Evolutionary conservation across 345 rosid species (phyloP), one percentile per base, ranked within the genome.

Genomic region (Gossypium turneri): DNA sequence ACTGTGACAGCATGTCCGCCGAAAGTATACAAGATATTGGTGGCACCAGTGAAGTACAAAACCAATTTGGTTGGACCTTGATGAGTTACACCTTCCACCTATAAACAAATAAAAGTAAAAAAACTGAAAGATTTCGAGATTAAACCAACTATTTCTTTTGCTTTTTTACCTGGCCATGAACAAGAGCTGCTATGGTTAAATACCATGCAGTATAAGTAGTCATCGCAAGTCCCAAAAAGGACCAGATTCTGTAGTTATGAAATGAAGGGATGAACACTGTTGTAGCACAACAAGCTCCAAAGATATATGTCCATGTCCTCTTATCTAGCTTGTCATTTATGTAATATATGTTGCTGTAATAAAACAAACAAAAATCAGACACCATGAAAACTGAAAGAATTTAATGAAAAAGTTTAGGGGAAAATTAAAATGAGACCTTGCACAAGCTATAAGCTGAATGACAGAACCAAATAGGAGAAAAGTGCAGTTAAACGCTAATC

Each of bases 171-270:
- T 84, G 92, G 82, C 97, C 97, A 29, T 89, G 89, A 72, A 77
- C 81, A 27, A 90, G 41, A 73, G 93, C 79, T 1, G 90, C 95
- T 1, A 85, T 76, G 73, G 97, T 86, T 73, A 92, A 2, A 82
- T 90, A 90, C 97, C 97, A 92, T n/a, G 97, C 97, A 10, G 97
- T 90, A 79, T 86, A 92, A 47, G 97, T 85, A 63, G 97, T 90
- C 97, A 92, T 92, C 38, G 85, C 91, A 66, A 92, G 92, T 12
- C 95, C 95, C 57, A 92, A 88, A 76, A 92, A 90, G 19, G 97
- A 87, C 97, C 97, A 92, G 62, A 92, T 80, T 79, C 94, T 82
- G 69, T 92, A 92, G 86, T 92, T 92, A 79, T 87, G 93, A 81
- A 90, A 92, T 15, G 97, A 90, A 12, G 97, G 93, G 43, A 90